Evolutionary conservation across 495 filamentous ascomycete genomes (phyloP).

Genomic region (Delitschia confertaspora): DNA sequence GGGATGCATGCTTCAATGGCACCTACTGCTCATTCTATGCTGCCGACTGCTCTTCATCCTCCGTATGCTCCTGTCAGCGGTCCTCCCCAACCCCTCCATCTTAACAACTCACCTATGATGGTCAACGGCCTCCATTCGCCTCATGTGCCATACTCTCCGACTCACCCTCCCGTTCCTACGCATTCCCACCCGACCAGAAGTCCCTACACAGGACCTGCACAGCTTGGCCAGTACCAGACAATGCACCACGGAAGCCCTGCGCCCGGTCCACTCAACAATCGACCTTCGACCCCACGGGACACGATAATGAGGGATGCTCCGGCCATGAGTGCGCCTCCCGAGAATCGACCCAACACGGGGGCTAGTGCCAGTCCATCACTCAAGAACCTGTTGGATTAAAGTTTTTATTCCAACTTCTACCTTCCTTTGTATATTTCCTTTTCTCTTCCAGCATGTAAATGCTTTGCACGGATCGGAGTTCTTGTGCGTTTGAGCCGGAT

Average conservation of each 20-base stretch:
- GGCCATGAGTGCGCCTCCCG: conserved; percentile 1
- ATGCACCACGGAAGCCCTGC: conserved; percentile 25
- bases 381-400: conserved; percentile 26
- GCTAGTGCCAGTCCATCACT: conserved; percentile 28
- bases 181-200: conserved; percentile 19
- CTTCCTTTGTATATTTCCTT: neutral
- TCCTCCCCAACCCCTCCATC: conserved; percentile 18
- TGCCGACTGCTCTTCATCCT: conserved; percentile 17
- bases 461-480: conserved; percentile 3
- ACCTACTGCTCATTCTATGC: conserved; percentile 8
- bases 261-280: conserved; percentile 4
- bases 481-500: neutral
- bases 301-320: conserved; percentile 17
- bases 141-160: conserved; percentile 27
- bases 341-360: conserved; percentile 15
- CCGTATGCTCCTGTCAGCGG: conserved; percentile 6
- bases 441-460: conserved; percentile 1
- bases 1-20: conserved; percentile 14
- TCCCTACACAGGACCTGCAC: conserved; percentile 19
- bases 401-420: neutral
- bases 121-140: conserved; percentile 30
- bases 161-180: conserved; percentile 17
- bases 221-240: conserved; percentile 8
- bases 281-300: conserved; percentile 25
- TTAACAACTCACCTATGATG: conserved; percentile 16